Conservation (phyloP, 768 basidiomycete species). For the Podaxis sp. region DNA sequence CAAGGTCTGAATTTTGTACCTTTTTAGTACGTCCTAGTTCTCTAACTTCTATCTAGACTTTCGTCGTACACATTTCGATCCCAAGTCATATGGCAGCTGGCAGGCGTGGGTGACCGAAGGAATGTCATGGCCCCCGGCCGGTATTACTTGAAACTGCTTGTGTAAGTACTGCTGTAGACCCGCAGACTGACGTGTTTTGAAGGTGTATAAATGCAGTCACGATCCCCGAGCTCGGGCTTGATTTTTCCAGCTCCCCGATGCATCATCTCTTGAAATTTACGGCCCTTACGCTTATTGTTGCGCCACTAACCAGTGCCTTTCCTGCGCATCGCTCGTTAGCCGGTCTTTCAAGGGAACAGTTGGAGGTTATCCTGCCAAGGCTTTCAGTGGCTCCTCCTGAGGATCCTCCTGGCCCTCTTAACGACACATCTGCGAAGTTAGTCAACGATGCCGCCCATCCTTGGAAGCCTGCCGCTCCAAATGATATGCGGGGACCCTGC, state of each 20-base stretch:
- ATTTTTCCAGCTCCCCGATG: background rate
- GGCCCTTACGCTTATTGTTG: background rate
- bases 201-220: background rate
- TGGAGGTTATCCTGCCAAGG: conserved; percentile 7
- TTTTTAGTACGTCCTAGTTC: too few relatives aligned
- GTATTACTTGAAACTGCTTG: too few relatives aligned
- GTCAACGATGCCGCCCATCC: conserved; percentile 20
- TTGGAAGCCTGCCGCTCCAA: conserved; percentile 10
- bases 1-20: too few relatives aligned
- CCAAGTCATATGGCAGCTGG: background rate
- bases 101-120: background rate
- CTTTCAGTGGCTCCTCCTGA: background rate
- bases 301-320: conserved; percentile 2
- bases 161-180: too few relatives aligned
- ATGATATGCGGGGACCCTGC: conserved; percentile 19
- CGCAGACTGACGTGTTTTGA: background rate
- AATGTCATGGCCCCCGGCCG: too few relatives aligned
- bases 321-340: conserved; percentile 15
- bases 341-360: conserved; percentile 11
- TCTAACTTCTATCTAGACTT: too few relatives aligned
- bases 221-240: background rate
- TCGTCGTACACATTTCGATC: background rate
- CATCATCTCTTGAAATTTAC: background rate
- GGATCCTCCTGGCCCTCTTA: conserved; percentile 5
- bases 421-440: conserved; percentile 19